Evolutionary conservation across 169 alveolate genomes (phyloP).

Genomic region (Theileria orientalis): DNA sequence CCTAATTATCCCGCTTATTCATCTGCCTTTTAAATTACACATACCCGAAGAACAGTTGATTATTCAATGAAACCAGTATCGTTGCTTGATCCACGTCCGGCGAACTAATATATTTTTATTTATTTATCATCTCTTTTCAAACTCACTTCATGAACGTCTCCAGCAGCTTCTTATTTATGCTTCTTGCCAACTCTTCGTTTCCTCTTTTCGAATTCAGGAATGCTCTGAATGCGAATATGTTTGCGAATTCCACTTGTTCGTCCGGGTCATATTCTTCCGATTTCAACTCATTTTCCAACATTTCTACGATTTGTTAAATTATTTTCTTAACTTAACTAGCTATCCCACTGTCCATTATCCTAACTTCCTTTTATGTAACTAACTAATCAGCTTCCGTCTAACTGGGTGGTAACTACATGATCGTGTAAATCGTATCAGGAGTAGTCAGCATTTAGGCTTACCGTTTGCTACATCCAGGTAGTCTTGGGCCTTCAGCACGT

Average conservation of each 20-base stretch:
- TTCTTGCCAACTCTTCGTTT: slow-evolving; percentile 30
- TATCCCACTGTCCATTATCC: background rate
- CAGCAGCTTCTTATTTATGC: slow-evolving; percentile 14
- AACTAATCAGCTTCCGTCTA: background rate
- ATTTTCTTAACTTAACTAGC: background rate
- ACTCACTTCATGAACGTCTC: slow-evolving; percentile 7
- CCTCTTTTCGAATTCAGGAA: slow-evolving; percentile 26
- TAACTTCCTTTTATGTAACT: background rate
- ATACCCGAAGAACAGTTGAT: slow-evolving; percentile 16
- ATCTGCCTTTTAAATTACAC: background rate
- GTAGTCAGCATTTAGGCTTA: background rate
- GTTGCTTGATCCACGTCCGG: slow-evolving; percentile 19
- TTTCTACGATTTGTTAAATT: background rate
- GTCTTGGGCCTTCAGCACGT: slow-evolving; percentile 18
- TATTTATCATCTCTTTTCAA: background rate
- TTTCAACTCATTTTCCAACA: slow-evolving; percentile 19
- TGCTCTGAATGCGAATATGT: slow-evolving; percentile 40
- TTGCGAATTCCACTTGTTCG: slow-evolving; percentile 40
- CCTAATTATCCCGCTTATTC: too few species aligned
- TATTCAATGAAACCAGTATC: background rate
- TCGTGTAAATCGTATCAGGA: too few species aligned
- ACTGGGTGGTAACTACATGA: background rate
- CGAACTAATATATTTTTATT: slow-evolving; percentile 3
- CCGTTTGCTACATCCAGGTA: slow-evolving; percentile 53
- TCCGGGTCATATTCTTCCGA: background rate